phyloP scores from a whole-genome alignment of 441 rosid species.

The Raphanus hybrid region DNA sequence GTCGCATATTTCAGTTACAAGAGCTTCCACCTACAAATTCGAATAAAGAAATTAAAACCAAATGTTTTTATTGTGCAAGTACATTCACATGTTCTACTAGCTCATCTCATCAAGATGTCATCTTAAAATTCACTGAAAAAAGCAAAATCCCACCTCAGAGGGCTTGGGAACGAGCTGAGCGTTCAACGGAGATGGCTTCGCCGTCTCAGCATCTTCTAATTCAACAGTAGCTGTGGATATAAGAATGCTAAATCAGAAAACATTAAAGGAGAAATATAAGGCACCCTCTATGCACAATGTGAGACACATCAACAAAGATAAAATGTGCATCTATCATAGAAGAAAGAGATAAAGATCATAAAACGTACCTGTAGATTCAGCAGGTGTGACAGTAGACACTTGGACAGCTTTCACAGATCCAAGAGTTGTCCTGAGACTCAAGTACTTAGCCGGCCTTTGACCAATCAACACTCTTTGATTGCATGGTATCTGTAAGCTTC shows the following conservation, averaged over 20 bases:
- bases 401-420: conserved; percentile 44
- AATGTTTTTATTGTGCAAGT: not conserved
- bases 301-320: not conserved
- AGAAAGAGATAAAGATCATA: conserved; percentile 3
- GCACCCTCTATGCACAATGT: not conserved
- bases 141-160: conserved; percentile 55
- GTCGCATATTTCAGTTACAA: conserved; percentile 69
- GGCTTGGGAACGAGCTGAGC: conserved; percentile 71
- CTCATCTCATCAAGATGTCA: conserved; percentile 3
- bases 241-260: conserved; percentile 23
- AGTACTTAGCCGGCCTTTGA: conserved; percentile 46
- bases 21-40: conserved; percentile 66
- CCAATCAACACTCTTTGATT: conserved; percentile 43
- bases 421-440: conserved; percentile 48
- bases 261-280: not conserved
- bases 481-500: conserved; percentile 38
- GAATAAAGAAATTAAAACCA: not conserved
- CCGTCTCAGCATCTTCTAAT: conserved; percentile 46
- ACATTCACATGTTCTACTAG: conserved; percentile 12
- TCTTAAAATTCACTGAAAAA: conserved; percentile 7
- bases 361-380: conserved; percentile 46
- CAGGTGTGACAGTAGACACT: conserved; percentile 42
- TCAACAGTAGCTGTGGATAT: conserved; percentile 40
- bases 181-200: conserved; percentile 47
- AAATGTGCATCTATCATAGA: conserved; percentile 1